phyloP scores from a whole-genome alignment of 106 monocot genomes.

The Dioscorea zingiberensis region DNA sequence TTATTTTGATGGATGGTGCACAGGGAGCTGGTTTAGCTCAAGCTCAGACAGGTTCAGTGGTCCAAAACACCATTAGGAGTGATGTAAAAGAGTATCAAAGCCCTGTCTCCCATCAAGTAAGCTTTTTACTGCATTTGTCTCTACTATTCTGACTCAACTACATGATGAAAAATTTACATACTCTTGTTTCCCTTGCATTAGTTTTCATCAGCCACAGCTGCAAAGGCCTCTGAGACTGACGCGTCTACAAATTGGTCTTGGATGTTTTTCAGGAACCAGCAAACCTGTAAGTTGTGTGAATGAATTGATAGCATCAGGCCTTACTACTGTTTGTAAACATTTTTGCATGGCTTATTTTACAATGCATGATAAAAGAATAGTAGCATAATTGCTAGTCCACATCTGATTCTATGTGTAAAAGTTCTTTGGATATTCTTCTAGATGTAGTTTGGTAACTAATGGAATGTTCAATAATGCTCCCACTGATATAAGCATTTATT shows the following conservation, averaged over 20 bases:
- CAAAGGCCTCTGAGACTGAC: conserved; percentile 21
- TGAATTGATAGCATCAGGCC: neutral
- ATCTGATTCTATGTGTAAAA: no score
- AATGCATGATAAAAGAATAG: no score
- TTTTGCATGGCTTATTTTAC: neutral
- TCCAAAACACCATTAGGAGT: conserved; percentile 5
- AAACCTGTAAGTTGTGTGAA: conserved; percentile 38
- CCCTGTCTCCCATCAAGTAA: conserved; percentile 26
- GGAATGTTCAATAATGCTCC: no score
- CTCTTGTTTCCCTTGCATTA: neutral
- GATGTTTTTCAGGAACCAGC: conserved; percentile 62
- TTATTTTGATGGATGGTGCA: neutral
- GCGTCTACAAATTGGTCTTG: conserved; percentile 47
- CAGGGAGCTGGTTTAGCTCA: conserved; percentile 6
- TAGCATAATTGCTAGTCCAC: no score
- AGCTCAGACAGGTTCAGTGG: conserved; percentile 3
- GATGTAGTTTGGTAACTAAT: no score
- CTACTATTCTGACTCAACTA: neutral
- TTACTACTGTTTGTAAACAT: neutral
- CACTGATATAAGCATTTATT: no score
- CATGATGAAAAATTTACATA: no score
- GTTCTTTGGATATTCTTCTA: no score
- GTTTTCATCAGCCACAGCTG: conserved; percentile 10
- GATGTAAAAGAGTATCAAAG: conserved; percentile 24
- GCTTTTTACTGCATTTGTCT: neutral